These are phyloP conservation scores for Phylloporus sp. DNA, from an alignment of 768 basidiomycete genomes.

Conservation along the genomic window DNA sequence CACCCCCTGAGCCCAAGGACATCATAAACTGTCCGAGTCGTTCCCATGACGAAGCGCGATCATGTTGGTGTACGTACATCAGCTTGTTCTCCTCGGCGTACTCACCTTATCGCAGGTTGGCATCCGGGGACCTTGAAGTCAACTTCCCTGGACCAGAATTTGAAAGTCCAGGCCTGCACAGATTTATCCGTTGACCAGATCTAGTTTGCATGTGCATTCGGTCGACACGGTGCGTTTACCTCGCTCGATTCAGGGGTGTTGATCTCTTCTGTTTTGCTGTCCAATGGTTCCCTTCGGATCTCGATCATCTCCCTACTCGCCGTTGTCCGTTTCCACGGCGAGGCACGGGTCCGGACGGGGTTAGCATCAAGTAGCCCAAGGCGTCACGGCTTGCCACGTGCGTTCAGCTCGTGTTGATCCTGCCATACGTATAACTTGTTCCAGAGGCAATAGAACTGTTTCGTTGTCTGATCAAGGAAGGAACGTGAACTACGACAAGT, in stretches of 20 bases:
- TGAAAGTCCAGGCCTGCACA: neutral
- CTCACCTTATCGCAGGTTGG: neutral
- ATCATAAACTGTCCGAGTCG: neutral
- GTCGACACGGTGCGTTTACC: neutral
- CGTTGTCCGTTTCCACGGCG: slow-evolving; percentile 13
- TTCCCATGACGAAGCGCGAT: slow-evolving; percentile 8
- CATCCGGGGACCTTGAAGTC: neutral
- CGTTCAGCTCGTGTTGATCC: neutral
- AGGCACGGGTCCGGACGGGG: slow-evolving; percentile 20
- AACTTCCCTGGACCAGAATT: neutral
- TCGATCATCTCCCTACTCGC: slow-evolving; percentile 21
- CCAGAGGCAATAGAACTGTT: neutral
- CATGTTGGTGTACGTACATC: neutral
- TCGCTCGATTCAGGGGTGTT: neutral
- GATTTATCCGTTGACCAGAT: neutral
- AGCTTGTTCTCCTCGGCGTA: neutral
- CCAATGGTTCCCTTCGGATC: slow-evolving; percentile 31
- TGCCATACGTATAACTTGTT: neutral
- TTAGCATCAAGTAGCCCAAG: slow-evolving; percentile 20
- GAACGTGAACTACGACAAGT: neutral
- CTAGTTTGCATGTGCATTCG: neutral
- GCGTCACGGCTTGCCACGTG: slow-evolving; percentile 17
- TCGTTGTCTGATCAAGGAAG: no score
- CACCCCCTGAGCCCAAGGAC: neutral
- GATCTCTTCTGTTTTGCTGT: no score